phyloP scores from a whole-genome alignment of 2,329 filamentous ascomycete species.

The Penicillium capsulatum region DNA sequence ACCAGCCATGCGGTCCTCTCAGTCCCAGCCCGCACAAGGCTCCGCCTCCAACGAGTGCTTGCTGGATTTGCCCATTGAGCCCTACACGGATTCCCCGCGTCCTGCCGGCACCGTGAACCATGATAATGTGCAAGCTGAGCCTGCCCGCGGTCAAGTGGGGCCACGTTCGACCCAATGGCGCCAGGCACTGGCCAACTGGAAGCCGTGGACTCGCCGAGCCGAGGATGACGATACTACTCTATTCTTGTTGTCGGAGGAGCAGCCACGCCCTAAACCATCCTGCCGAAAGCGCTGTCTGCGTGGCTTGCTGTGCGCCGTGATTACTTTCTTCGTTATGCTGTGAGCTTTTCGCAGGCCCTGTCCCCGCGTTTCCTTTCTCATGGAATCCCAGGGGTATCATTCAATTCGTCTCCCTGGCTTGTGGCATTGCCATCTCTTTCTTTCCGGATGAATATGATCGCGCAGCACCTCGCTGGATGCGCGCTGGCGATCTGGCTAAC shows the following conservation, averaged over 20 bases:
- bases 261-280: conserved; percentile 14
- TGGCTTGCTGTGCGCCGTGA: conserved; percentile 18
- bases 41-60: conserved; percentile 9
- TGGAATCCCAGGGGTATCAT: conserved; percentile 34
- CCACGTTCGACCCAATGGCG: conserved; percentile 13
- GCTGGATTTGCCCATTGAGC: conserved; percentile 12
- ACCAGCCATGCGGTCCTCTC: conserved; percentile 9
- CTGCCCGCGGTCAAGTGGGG: conserved; percentile 12
- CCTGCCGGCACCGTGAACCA: conserved; percentile 5
- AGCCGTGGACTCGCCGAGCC: conserved; percentile 6
- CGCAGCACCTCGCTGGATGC: conserved; percentile 40
- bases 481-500: conserved; percentile 32
- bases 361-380: neutral
- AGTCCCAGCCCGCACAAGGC: conserved; percentile 1
- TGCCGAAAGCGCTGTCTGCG: conserved; percentile 14
- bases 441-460: conserved; percentile 42
- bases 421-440: conserved; percentile 38
- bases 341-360: conserved; percentile 17
- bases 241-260: conserved; percentile 10
- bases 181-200: conserved; percentile 10
- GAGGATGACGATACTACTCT: conserved; percentile 5
- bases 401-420: conserved; percentile 39
- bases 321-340: conserved; percentile 34
- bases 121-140: conserved; percentile 1
- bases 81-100: conserved; percentile 16